A percentile compares a stretch with the other conserved stretches of the same genome.
These are phyloP conservation scores for Sordaria brevicollis DNA, from an alignment of 495 filamentous ascomycete genomes.

Conservation along the genomic window DNA sequence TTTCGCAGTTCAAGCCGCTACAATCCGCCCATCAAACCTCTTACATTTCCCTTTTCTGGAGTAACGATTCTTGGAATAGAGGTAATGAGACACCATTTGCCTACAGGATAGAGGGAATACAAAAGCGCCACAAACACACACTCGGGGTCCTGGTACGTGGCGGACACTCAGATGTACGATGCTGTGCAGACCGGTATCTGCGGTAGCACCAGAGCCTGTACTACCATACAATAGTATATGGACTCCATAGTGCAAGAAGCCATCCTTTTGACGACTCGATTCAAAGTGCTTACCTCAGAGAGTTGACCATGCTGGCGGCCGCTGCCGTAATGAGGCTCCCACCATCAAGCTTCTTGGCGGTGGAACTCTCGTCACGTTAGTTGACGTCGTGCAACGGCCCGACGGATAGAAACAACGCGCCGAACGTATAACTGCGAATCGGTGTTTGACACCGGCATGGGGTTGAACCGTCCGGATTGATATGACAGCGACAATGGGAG, in stretches of 20 bases:
- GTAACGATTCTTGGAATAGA: not conserved
- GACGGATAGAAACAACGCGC: not conserved
- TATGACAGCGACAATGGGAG: not conserved
- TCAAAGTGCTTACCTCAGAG: not conserved
- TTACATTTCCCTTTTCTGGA: not conserved
- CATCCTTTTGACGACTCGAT: not conserved
- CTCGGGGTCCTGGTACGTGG: not conserved
- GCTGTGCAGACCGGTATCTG: not conserved
- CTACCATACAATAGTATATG: not conserved
- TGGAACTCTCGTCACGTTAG: not conserved
- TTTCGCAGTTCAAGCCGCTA: not conserved
- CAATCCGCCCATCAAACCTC: not conserved
- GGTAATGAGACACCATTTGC: not conserved
- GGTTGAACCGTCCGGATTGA: not conserved
- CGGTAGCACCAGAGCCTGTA: not conserved
- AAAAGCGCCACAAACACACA: not conserved
- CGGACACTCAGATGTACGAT: not conserved
- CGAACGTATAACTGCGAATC: not conserved
- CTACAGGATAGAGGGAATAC: not conserved
- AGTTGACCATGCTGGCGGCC: not conserved
- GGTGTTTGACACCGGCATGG: not conserved
- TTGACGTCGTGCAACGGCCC: not conserved
- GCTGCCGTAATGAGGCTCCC: not conserved
- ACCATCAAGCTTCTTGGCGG: not conserved
- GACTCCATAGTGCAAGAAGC: not conserved